A percentile compares a stretch with the other conserved stretches of the same genome.
Conservation (phyloP, 345 rosid genomes). For the Syzygium oleosum region DNA sequence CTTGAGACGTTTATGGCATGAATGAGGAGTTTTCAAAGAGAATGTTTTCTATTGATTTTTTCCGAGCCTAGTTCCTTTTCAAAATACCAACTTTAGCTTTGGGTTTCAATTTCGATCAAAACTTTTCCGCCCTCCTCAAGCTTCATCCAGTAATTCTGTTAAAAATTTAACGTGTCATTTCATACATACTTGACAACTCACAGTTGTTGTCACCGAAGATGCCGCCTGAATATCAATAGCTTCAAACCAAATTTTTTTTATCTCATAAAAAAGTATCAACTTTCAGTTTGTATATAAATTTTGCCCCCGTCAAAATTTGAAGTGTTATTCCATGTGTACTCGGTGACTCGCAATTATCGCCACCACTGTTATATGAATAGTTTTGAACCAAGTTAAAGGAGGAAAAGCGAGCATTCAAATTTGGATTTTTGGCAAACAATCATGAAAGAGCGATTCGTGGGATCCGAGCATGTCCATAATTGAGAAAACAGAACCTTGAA, state of each 20-base stretch:
- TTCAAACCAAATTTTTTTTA: not conserved
- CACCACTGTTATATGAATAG: not conserved
- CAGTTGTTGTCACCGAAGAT: fast-evolving
- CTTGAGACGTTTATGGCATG: not conserved
- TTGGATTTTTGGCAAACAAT: not conserved
- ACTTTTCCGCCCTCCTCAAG: not conserved
- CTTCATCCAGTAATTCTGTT: not conserved
- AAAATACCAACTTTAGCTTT: not conserved
- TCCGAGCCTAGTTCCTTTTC: fast-evolving
- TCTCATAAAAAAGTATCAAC: not conserved
- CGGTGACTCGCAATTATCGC: not conserved
- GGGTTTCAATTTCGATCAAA: fast-evolving
- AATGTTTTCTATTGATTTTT: not conserved
- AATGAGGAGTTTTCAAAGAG: not conserved
- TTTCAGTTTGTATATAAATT: not conserved
- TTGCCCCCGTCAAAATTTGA: not conserved
- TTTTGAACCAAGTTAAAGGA: not conserved
- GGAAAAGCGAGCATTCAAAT: not conserved
- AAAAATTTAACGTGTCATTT: not conserved
- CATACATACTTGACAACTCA: not conserved
- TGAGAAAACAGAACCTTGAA: not conserved
- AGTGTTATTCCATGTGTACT: not conserved
- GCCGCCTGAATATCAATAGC: not conserved
- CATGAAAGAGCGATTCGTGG: not conserved
- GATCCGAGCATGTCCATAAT: not conserved